Evolutionary conservation across 2,329 filamentous ascomycete genomes (phyloP).

Genomic region (Fusarium praegraminearum): DNA sequence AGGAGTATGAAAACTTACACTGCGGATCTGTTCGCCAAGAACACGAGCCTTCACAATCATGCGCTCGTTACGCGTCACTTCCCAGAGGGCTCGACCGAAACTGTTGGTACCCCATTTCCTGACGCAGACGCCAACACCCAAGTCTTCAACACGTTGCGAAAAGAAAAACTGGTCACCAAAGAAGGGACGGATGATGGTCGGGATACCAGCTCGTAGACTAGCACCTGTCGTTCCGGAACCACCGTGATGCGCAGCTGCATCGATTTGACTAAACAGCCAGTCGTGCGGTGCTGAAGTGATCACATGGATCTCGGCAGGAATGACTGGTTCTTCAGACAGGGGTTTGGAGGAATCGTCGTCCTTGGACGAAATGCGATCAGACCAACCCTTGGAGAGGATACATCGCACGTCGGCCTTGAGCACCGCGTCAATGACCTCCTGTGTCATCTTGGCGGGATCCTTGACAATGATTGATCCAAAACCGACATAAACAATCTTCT

Average conservation of each 20-base stretch:
- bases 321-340: constrained; percentile 71
- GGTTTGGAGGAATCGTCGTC: constrained; percentile 56
- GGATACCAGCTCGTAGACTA: constrained; percentile 88
- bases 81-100: constrained; percentile 89
- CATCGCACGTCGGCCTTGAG: constrained; percentile 92
- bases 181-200: constrained; percentile 95
- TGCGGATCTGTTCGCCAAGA: constrained; percentile 87
- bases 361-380: constrained; percentile 76
- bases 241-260: constrained; percentile 94
- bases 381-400: constrained; percentile 97
- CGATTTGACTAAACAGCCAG: constrained; percentile 94
- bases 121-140: constrained; percentile 90
- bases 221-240: constrained; percentile 96
- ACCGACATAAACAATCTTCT: constrained; percentile 96
- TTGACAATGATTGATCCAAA: constrained; percentile 97
- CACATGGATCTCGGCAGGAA: constrained; percentile 83
- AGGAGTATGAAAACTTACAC: constrained; percentile 64
- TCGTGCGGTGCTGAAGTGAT: constrained; percentile 95
- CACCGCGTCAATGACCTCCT: constrained; percentile 93
- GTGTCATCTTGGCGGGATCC: constrained; percentile 87
- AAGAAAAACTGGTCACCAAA: constrained; percentile 99
- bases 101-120: constrained; percentile 89
- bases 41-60: constrained; percentile 90
- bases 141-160: constrained; percentile 86
- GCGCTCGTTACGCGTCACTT: constrained; percentile 87